Evolutionary conservation across 2,329 filamentous ascomycete genomes (phyloP).

Genomic region (Fusarium succisae): DNA sequence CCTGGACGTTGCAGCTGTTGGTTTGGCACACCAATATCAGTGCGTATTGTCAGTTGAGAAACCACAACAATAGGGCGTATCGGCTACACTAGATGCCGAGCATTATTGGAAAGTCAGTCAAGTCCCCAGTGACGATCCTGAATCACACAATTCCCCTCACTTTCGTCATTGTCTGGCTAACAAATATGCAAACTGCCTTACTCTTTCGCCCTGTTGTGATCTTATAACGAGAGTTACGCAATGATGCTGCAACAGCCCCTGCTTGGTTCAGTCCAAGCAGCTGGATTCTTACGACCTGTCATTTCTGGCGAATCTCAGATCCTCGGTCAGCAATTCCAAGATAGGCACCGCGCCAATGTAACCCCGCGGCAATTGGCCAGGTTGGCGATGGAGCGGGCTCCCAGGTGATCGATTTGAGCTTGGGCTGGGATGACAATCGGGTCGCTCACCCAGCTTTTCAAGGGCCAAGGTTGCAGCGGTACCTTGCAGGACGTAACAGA

Average conservation of each 20-base stretch:
- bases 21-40: constrained; percentile 31
- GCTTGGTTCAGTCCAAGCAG: constrained; percentile 10
- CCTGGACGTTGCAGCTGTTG: constrained; percentile 23
- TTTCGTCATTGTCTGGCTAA: not conserved
- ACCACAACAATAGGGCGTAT: not conserved
- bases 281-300: constrained; percentile 25
- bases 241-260: not conserved
- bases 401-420: constrained; percentile 1
- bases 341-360: constrained; percentile 18
- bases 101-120: not conserved
- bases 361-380: constrained; percentile 8
- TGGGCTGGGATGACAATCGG: not conserved
- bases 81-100: not conserved
- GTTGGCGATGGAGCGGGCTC: constrained; percentile 3
- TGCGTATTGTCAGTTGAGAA: not conserved
- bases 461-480: constrained; percentile 22
- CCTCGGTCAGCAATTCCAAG: constrained; percentile 21
- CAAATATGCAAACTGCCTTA: not conserved
- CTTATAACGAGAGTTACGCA: not conserved
- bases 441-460: not conserved
- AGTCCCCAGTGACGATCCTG: not conserved
- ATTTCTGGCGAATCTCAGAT: constrained; percentile 28
- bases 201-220: not conserved
- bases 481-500: constrained; percentile 26
- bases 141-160: not conserved